Evolutionary conservation across 2,329 filamentous ascomycete genomes (phyloP), one percentile per base, ranked within the genome.

Genomic region (Diplodia corticola): DNA sequence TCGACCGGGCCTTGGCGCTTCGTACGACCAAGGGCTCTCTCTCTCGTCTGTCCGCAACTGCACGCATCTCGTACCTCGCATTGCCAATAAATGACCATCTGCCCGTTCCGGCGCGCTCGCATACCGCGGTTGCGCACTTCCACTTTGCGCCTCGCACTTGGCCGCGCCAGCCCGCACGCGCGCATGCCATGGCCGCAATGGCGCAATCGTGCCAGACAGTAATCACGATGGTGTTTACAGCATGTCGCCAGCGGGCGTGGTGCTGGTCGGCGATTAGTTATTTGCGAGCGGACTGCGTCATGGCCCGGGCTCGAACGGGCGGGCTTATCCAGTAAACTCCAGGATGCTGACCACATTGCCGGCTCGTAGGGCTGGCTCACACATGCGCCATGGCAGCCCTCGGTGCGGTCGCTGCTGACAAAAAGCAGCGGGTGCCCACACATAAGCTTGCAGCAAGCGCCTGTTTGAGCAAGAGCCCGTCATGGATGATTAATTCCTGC

Each of bases 361-460:
- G 60, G 60, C 60, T 63, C 60, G 48, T 63, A 63, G 48, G 60
- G 60, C 60, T 63, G 60, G 57, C 60, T 63, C 53, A 63, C 60
- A 63, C 46, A 40, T 26, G 26, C 59, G 22, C 37, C 55, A 15
- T 30, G 44, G 44, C 40, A 24, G 57, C 57, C 12, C 44, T 49
- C 57, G 54, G 44, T 26, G 46, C 12, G 35, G 5, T 24, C 46
- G 54, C 37, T 61, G 60, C 60, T 63, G 60, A 63, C 60, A 63
- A 63, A 63, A 63, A 63, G 48, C 44, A 33, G 49, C 26, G 15
- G 6, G 7, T 28, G 57, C 40, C 57, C 40, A 46, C 54, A 28
- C 26, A 46, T 46, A 46, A 22, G 54, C 22, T 44, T 17, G n/a
- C 15, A 61, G 57, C 57, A 61, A 49, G 48, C 57, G 44, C 57